Percentiles rank a stretch among this genome's conserved stretches.
phyloP scores from a whole-genome alignment of 768 basidiomycete species.

The Lactarius akahatsu region DNA sequence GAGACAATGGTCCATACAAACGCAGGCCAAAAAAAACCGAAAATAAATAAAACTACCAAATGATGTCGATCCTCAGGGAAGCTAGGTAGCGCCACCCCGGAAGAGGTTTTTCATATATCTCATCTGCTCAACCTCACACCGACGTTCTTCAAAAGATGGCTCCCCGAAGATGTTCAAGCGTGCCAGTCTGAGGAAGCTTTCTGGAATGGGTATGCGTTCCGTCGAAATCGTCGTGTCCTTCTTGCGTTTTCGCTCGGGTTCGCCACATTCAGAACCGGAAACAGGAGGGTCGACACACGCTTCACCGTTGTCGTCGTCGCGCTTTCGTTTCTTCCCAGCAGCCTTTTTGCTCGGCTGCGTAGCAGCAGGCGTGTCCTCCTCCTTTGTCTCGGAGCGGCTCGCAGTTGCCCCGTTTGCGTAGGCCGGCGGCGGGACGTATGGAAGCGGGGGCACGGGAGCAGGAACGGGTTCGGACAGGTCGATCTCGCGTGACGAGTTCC shows the following conservation, averaged over 20 bases:
- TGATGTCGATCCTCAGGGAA: not conserved
- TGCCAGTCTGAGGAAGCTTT: not conserved
- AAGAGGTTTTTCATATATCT: slow-evolving; percentile 4
- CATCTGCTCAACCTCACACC: not conserved
- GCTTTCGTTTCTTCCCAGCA: slow-evolving; percentile 21
- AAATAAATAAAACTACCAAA: not conserved
- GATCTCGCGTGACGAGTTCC: slow-evolving; percentile 13
- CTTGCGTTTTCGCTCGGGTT: slow-evolving; percentile 16
- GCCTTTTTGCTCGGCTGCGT: slow-evolving; percentile 10
- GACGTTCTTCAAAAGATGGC: not conserved
- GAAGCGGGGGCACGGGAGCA: not conserved
- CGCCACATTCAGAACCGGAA: too few species aligned
- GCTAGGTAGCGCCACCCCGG: not conserved
- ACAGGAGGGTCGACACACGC: not conserved
- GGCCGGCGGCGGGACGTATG: not conserved
- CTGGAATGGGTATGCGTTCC: not conserved
- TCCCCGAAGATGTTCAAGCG: not conserved
- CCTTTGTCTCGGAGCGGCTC: not conserved
- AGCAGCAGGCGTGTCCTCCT: not conserved
- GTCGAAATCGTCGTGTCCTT: slow-evolving; percentile 5
- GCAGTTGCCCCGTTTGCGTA: not conserved
- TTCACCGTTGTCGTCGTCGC: slow-evolving; percentile 4
- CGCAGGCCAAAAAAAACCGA: slow-evolving; percentile 1
- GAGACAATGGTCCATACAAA: slow-evolving; percentile 13
- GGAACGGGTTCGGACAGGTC: not conserved